These are phyloP conservation scores for Taphrina communis DNA, from an alignment of 1,139 yeast species.

Conservation along the genomic window DNA sequence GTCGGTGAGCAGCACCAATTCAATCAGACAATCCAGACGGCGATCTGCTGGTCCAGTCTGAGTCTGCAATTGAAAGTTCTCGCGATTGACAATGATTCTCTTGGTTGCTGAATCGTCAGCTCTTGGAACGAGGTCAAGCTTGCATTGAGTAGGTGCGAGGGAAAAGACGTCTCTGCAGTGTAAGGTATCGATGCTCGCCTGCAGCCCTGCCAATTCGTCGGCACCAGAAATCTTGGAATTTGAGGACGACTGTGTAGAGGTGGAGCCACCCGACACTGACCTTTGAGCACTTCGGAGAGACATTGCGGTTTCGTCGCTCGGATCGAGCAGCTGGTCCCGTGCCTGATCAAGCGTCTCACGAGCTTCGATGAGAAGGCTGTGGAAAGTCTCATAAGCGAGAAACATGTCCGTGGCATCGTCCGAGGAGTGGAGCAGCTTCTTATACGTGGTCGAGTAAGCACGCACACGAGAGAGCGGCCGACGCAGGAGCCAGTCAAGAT, in stretches of 20 bases:
- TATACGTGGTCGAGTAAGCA: conserved; percentile 27
- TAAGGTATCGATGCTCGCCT: conserved; percentile 12
- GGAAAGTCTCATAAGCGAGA: conserved; percentile 35
- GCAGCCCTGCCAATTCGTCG: conserved; percentile 31
- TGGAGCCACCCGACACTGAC: conserved; percentile 36
- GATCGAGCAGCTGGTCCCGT: conserved; percentile 9
- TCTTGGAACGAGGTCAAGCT: conserved; percentile 25
- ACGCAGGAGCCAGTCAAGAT: conserved; percentile 38
- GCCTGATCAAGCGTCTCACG: conserved; percentile 33
- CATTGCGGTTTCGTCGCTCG: conserved; percentile 5
- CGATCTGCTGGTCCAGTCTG: conserved; percentile 14
- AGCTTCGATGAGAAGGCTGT: conserved; percentile 29
- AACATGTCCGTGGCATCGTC: conserved; percentile 40
- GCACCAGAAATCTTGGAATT: conserved; percentile 27
- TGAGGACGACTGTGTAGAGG: conserved; percentile 41
- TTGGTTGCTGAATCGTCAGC: not conserved
- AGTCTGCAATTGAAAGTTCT: conserved; percentile 27
- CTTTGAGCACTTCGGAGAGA: conserved; percentile 23
- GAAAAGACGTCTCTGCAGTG: conserved; percentile 30
- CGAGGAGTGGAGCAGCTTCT: conserved; percentile 35
- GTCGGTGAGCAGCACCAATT: conserved; percentile 33
- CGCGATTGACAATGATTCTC: conserved; percentile 30
- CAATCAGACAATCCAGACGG: conserved; percentile 27
- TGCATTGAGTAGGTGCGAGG: conserved; percentile 16
- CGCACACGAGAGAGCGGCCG: conserved; percentile 40